A percentile compares a stretch with the other conserved stretches of the same genome.
Evolutionary conservation across 2,329 filamentous ascomycete genomes (phyloP).

Genomic region (Curvularia sp.): DNA sequence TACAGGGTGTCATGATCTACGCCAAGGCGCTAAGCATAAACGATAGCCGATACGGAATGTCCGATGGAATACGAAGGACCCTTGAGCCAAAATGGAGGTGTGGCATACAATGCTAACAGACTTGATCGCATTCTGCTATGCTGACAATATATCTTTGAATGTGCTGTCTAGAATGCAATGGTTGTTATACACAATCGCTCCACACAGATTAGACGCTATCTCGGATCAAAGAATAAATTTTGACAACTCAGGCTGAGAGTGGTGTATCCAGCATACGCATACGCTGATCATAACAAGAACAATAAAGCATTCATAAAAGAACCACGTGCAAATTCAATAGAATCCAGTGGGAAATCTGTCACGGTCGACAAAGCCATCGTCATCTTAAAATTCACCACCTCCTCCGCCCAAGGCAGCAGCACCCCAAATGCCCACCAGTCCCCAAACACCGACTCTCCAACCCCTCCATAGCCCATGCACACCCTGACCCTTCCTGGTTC

Average conservation of each 20-base stretch:
- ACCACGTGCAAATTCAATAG: background rate
- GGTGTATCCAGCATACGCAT: constrained; percentile 10
- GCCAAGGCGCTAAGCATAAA: background rate
- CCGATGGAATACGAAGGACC: background rate
- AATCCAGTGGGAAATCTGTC: background rate
- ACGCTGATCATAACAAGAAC: constrained; percentile 1
- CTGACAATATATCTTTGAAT: background rate
- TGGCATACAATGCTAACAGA: background rate
- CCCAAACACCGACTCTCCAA: constrained; percentile 82
- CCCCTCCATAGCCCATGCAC: constrained; percentile 73
- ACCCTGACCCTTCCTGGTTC: constrained; percentile 69
- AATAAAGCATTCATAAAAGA: background rate
- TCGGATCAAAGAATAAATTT: background rate
- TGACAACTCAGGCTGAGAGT: constrained; percentile 8
- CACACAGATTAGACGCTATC: background rate
- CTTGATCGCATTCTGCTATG: background rate
- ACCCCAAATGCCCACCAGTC: constrained; percentile 75
- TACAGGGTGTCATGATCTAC: background rate
- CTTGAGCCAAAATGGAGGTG: background rate
- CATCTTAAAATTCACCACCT: constrained; percentile 47
- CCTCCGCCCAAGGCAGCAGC: constrained; percentile 64
- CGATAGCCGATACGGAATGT: background rate
- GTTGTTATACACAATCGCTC: background rate
- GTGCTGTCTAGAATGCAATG: too few relatives aligned
- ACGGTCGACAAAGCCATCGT: background rate